These are phyloP conservation scores for Calamus simplicifolius DNA, from an alignment of 176 grass and related monocot genomes.

Conservation along the genomic window DNA sequence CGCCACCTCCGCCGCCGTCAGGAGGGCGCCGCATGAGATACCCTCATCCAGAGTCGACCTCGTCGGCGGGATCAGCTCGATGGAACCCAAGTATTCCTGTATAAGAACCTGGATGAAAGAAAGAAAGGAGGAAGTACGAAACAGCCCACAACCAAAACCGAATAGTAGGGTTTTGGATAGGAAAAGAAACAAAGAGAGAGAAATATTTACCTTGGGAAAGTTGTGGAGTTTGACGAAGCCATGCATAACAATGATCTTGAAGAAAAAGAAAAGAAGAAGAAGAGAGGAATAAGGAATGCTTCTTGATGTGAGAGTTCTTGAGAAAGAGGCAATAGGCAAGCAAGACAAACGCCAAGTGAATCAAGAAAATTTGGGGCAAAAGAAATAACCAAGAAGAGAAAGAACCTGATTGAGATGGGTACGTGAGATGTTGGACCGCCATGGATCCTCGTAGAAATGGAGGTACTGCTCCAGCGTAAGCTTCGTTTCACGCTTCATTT, in stretches of 20 bases:
- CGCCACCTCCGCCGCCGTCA: constrained; percentile 1
- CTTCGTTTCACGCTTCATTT: not conserved
- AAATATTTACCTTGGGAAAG: not conserved
- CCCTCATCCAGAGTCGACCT: constrained; percentile 1
- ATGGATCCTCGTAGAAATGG: not conserved
- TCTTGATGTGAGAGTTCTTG: no score
- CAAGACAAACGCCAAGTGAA: no score
- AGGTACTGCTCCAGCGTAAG: constrained; percentile 4
- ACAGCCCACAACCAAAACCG: no score
- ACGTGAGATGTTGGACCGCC: not conserved
- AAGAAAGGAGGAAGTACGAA: no score
- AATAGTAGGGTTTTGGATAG: no score
- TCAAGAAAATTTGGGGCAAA: no score
- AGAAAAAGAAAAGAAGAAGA: not conserved
- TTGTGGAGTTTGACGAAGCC: constrained; percentile 1
- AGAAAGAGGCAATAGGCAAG: no score
- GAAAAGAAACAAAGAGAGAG: no score
- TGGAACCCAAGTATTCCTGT: not conserved
- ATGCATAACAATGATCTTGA: constrained; percentile 2
- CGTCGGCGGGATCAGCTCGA: constrained; percentile 2
- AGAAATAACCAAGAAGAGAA: not conserved
- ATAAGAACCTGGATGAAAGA: not conserved
- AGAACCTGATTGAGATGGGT: not conserved
- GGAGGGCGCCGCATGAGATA: not conserved
- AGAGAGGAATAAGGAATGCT: no score